A percentile compares a stretch with the other conserved stretches of the same genome.
phyloP scores from a whole-genome alignment of 495 filamentous ascomycete species.

The Acidiella bohemica region DNA sequence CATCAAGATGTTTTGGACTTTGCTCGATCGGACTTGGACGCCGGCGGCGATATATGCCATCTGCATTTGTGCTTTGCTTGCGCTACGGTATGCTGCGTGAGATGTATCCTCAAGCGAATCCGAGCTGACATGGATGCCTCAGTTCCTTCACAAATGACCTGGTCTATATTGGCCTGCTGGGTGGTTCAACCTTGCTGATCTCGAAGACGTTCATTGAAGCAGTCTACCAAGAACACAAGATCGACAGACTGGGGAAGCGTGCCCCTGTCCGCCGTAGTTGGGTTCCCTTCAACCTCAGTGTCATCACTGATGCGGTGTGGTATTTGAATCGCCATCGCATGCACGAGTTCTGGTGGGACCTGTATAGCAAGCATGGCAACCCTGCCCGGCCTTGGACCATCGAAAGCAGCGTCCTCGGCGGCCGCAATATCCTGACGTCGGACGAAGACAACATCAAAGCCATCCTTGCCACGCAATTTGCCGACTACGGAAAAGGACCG shows the following conservation, averaged over 20 bases:
- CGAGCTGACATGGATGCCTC: not conserved
- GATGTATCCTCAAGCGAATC: not conserved
- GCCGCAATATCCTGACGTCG: slow-evolving; percentile 36
- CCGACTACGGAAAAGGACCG: slow-evolving; percentile 42
- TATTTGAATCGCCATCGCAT: slow-evolving; percentile 40
- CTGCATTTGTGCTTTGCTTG: not conserved
- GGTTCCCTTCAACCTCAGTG: slow-evolving; percentile 41
- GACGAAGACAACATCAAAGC: slow-evolving; percentile 48
- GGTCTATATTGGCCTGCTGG: no score
- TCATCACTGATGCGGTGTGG: slow-evolving; percentile 40
- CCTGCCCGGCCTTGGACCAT: slow-evolving; percentile 35
- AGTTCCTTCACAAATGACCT: slow-evolving; percentile 2
- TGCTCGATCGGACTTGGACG: slow-evolving; percentile 11
- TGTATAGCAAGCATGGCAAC: slow-evolving; percentile 34
- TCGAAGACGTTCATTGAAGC: not conserved
- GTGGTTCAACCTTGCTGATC: no score
- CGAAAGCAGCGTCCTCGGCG: slow-evolving; percentile 34
- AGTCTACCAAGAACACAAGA: slow-evolving; percentile 1
- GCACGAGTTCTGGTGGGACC: slow-evolving; percentile 44
- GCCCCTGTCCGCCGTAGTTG: slow-evolving; percentile 20
- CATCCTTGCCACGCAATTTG: slow-evolving; percentile 42
- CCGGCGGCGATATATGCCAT: slow-evolving; percentile 3
- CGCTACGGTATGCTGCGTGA: not conserved
- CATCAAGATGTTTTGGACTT: slow-evolving; percentile 4
- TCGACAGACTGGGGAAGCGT: slow-evolving; percentile 20